Base-by-base conservation (phyloP, 2,329 filamentous ascomycete genomes). In the Catunica adiposa region DNA sequence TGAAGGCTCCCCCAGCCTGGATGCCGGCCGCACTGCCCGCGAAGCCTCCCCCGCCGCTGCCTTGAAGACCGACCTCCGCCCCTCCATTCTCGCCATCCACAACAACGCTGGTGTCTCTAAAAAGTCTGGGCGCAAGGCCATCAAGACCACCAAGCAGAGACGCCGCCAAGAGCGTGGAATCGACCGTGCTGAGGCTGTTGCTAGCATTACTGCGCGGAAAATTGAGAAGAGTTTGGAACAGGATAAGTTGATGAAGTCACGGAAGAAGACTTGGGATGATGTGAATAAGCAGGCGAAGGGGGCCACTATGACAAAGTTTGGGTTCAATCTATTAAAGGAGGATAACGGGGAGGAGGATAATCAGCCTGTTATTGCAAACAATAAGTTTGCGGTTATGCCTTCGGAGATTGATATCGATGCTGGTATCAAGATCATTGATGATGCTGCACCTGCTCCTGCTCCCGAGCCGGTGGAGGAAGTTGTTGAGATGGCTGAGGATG, bases 41-140 rank as follows among this genome's bases (percentile, higher is more conserved):
- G 57, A 53, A 48, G 53, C 46, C 29, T 56, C 53, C 26, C 54
- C 57, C 26, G 54, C 54, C 26, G 51, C 56, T 17, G 29, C 42
- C 15, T 25, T 34, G 20, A 56, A 56, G 17, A 17, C 55, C 40
- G 53, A 56, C 38, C 65, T 71, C 58, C 77, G 80, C 3, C 79
- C 81, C 26, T 81, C 84, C n/a, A 74, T 86, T 17, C 78, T 88
- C 42, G 79, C 79, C 40, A 78, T 82, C 15, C 82, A 85, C 61
- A 78, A 82, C 64, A 70, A 72, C 1, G 76, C 80, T 17, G 86
- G 86, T 29, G 74, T 90, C 8, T 69, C 70, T 55, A 88, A 86
- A 67, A 84, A 80, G 66, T 69, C 70, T 59, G 70, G 71, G 55
- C 72, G 77, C 62, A 79, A 79, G 64, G 61, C 68, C n/a, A 69